Conservation (phyloP, 306 rosid species). For the Cucumis sativus region DNA sequence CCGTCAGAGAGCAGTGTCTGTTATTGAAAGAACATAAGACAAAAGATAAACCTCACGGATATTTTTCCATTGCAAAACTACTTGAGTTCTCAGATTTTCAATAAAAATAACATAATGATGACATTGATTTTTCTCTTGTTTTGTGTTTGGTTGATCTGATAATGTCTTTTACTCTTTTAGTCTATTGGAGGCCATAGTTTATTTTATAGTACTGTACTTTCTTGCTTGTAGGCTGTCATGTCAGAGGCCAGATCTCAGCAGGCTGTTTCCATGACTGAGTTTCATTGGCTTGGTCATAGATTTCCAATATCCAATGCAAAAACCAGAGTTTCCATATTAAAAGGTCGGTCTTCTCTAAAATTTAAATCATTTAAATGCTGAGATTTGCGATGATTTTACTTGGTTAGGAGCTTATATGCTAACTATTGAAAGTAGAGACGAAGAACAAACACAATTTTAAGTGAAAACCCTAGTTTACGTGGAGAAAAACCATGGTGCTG, state of each 20-base stretch:
- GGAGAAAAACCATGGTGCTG: no score
- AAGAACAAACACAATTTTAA: no score
- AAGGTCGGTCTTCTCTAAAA: slow-evolving; percentile 36
- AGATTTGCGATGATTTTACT: background rate
- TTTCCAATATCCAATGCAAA: slow-evolving; percentile 93
- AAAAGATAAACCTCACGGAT: background rate
- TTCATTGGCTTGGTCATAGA: slow-evolving; percentile 88
- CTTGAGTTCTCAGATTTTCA: background rate
- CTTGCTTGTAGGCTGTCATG: slow-evolving; percentile 77
- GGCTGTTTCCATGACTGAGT: slow-evolving; percentile 98
- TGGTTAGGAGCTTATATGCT: background rate
- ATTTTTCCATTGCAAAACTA: background rate
- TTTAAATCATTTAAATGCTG: background rate
- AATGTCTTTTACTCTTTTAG: background rate
- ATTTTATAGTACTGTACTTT: background rate
- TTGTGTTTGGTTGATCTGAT: background rate
- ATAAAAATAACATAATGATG: background rate
- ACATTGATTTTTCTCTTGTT: background rate
- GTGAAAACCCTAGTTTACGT: no score
- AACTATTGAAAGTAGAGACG: background rate
- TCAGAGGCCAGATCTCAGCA: slow-evolving; percentile 99
- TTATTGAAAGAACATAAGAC: background rate
- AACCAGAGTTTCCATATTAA: slow-evolving; percentile 86
- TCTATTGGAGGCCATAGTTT: background rate
- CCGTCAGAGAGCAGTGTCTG: background rate